Evolutionary conservation across 2,329 filamentous ascomycete species (phyloP).

Genomic region (Sporothrix mexicana): DNA sequence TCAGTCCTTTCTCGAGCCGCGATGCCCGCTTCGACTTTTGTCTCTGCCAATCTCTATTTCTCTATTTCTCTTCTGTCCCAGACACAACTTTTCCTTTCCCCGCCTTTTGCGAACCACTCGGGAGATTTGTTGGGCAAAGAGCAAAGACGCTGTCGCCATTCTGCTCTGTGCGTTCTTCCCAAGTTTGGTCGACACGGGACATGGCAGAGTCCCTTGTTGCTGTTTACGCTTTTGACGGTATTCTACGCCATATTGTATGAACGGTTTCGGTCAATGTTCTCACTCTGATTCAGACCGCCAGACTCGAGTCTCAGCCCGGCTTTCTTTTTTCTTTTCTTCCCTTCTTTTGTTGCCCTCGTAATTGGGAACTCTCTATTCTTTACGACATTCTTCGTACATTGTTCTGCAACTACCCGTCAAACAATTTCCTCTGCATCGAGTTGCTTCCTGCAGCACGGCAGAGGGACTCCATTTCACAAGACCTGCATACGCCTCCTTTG

Average conservation of each 20-base stretch:
- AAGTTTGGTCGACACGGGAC: slow-evolving; percentile 20
- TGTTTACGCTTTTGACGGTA: background rate
- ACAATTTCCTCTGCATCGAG: slow-evolving; percentile 19
- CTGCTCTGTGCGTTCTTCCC: slow-evolving; percentile 13
- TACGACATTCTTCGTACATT: too few relatives aligned
- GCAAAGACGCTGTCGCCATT: slow-evolving; percentile 19
- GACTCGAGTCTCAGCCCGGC: background rate
- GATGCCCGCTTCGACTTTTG: background rate
- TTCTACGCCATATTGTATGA: background rate
- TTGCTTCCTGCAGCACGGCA: slow-evolving; percentile 27
- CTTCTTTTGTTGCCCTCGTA: too few relatives aligned
- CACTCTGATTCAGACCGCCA: background rate
- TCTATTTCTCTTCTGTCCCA: slow-evolving; percentile 3
- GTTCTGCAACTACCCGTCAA: background rate
- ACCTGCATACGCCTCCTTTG: slow-evolving; percentile 22
- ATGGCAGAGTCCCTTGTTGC: background rate
- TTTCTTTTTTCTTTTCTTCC: background rate
- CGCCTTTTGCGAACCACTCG: background rate
- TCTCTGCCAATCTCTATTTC: background rate
- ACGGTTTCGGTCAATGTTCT: background rate
- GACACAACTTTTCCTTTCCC: slow-evolving; percentile 8
- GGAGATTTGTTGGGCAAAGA: slow-evolving; percentile 2
- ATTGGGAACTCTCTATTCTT: too few relatives aligned
- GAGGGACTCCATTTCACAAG: slow-evolving; percentile 4
- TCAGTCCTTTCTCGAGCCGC: background rate